phyloP scores from a whole-genome alignment of 1,284 basidiomycete genomes.

The Gymnopus androsaceus region DNA sequence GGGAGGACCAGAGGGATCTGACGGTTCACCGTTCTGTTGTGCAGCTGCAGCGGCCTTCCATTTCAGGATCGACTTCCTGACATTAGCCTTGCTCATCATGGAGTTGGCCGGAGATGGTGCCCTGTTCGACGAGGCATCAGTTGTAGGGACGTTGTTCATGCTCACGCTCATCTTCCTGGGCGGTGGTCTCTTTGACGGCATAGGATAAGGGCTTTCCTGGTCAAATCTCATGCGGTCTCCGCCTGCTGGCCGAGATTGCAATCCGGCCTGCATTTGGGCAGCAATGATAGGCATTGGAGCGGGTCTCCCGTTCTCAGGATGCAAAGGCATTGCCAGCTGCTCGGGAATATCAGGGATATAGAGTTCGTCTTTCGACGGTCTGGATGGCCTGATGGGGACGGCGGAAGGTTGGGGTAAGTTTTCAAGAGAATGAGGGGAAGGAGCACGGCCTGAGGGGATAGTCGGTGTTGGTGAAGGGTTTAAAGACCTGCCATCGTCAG shows the following conservation, averaged over 20 bases:
- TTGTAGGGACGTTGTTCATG: background rate
- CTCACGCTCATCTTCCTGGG: constrained; percentile 23
- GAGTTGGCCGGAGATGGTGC: constrained; percentile 16
- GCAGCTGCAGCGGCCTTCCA: constrained; percentile 44
- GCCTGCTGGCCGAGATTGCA: constrained; percentile 22
- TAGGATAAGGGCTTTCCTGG: constrained; percentile 66
- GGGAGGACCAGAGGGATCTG: constrained; percentile 23
- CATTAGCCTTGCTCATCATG: constrained; percentile 37
- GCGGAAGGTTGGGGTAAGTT: background rate
- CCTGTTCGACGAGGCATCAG: background rate
- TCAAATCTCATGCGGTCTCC: constrained; percentile 59
- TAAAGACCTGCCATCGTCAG: constrained; percentile 1
- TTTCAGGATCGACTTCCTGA: constrained; percentile 73
- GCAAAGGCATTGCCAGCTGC: constrained; percentile 16
- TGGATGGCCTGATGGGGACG: constrained; percentile 33
- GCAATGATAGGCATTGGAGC: constrained; percentile 20
- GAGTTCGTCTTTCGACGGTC: constrained; percentile 41
- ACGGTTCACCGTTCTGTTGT: constrained; percentile 25
- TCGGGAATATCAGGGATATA: constrained; percentile 38
- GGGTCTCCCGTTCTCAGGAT: constrained; percentile 14
- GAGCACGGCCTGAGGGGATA: constrained; percentile 4
- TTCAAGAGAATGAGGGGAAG: constrained; percentile 10
- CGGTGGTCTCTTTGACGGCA: constrained; percentile 25
- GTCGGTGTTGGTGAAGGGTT: constrained; percentile 4
- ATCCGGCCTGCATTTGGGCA: constrained; percentile 31